A percentile compares a stretch with the other conserved stretches of the same genome.
Conservation (phyloP, 177 flowering plant species). For the Vitis hybrid region DNA sequence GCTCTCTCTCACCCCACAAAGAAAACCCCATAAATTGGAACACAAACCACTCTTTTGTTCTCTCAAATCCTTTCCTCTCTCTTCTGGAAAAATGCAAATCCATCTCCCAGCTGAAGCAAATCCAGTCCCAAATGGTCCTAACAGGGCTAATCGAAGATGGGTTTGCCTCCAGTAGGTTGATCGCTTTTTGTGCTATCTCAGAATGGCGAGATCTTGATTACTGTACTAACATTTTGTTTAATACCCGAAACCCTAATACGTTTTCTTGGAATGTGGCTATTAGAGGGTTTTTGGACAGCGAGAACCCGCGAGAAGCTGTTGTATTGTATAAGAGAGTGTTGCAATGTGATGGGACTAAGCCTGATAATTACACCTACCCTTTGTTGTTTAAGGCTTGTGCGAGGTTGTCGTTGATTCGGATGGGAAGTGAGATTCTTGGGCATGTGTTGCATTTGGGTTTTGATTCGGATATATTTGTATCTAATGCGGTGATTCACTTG, state of each 20-base stretch:
- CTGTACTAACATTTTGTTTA: slow-evolving; percentile 32
- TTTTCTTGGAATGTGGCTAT: slow-evolving; percentile 67
- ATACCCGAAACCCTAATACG: slow-evolving; percentile 31
- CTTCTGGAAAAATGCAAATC: slow-evolving; percentile 56
- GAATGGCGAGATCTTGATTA: slow-evolving; percentile 38
- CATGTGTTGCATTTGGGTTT: slow-evolving; percentile 61
- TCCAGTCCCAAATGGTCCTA: slow-evolving; percentile 64
- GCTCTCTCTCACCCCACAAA: slow-evolving; percentile 27
- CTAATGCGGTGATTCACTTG: slow-evolving; percentile 58
- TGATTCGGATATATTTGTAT: slow-evolving; percentile 50
- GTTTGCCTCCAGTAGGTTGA: slow-evolving; percentile 53
- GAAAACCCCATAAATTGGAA: slow-evolving; percentile 42
- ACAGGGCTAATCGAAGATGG: slow-evolving; percentile 50
- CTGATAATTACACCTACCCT: slow-evolving; percentile 67
- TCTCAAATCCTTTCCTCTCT: slow-evolving; percentile 39
- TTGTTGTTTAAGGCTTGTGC: slow-evolving; percentile 63
- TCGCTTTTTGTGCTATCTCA: slow-evolving; percentile 64
- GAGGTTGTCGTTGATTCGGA: slow-evolving; percentile 15
- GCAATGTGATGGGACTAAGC: slow-evolving; percentile 27
- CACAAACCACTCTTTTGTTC: slow-evolving; percentile 38
- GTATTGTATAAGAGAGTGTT: slow-evolving; percentile 54
- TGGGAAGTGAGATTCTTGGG: slow-evolving; percentile 44
- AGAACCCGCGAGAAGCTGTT: slow-evolving; percentile 31
- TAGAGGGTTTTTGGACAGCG: slow-evolving; percentile 46
- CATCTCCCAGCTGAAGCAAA: slow-evolving; percentile 51